Conservation (phyloP, 129 eudicot genomes). For the Silybum marianum region DNA sequence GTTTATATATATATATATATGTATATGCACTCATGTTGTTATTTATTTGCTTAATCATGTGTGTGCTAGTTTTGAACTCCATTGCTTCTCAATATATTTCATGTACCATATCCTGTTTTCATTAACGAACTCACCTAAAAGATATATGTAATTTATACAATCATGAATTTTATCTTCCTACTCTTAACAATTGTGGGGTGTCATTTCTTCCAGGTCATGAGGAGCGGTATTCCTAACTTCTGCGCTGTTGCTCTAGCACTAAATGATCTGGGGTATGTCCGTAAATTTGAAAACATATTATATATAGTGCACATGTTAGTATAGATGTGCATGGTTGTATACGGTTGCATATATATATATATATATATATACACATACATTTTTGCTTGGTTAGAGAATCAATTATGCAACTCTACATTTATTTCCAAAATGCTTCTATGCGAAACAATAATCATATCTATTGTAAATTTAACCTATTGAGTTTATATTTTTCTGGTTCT, state of each 20-base stretch:
- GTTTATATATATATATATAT: not conserved
- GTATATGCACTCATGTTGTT: not conserved
- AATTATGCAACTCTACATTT: too few species aligned
- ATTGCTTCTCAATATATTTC: not conserved
- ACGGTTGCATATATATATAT: not conserved
- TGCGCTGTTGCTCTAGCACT: constrained; percentile 98
- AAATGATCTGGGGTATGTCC: constrained; percentile 79
- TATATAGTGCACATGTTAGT: not conserved
- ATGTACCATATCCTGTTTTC: not conserved
- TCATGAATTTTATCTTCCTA: not conserved
- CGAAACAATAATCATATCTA: too few species aligned
- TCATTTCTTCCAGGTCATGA: constrained; percentile 61
- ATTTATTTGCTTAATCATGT: not conserved
- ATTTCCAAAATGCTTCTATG: too few species aligned
- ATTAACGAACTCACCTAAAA: not conserved
- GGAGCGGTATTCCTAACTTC: constrained; percentile 93
- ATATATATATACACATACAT: too few species aligned
- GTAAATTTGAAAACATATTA: not conserved
- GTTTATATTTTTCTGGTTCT: too few species aligned
- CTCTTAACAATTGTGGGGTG: not conserved
- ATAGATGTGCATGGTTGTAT: not conserved
- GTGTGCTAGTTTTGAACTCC: not conserved
- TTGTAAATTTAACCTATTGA: too few species aligned
- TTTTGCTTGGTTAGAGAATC: too few species aligned
- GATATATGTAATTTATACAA: not conserved